Conservation (phyloP, 371 early-diverging fungal genomes). For the Syncephalis plumigaleata region DNA sequence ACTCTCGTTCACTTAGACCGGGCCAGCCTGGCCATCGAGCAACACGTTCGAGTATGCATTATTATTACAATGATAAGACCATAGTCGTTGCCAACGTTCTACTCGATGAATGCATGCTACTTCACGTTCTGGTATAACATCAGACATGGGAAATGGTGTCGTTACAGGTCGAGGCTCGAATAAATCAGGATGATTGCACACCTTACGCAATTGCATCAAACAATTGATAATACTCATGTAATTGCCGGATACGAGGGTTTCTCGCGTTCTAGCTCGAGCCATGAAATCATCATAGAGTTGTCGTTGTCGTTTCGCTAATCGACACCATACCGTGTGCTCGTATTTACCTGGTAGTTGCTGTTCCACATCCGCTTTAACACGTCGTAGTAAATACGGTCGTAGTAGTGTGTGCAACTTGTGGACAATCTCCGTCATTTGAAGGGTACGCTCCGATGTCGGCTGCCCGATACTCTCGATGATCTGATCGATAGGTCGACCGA, state of each 20-base stretch:
- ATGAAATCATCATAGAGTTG: constrained; percentile 77
- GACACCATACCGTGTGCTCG: constrained; percentile 64
- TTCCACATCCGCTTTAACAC: constrained; percentile 73
- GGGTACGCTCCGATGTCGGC: constrained; percentile 19
- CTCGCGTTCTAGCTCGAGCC: constrained; percentile 61
- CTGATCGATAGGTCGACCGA: constrained; percentile 63
- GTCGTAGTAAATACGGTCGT: constrained; percentile 76
- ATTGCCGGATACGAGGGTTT: constrained; percentile 52
- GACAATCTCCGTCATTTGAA: constrained; percentile 30
- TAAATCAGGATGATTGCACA: constrained; percentile 92
- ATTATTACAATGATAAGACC: neutral
- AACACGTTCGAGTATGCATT: constrained; percentile 1
- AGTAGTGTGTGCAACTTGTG: constrained; percentile 43
- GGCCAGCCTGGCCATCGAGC: neutral
- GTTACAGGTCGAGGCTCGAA: constrained; percentile 63
- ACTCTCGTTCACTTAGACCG: constrained; percentile 6
- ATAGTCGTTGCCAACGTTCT: too few relatives aligned
- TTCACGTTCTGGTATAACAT: neutral
- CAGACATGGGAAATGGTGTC: constrained; percentile 54
- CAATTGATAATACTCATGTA: constrained; percentile 76
- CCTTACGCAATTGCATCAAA: constrained; percentile 91
- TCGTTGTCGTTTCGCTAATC: constrained; percentile 64
- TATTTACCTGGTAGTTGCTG: constrained; percentile 69
- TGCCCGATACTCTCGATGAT: constrained; percentile 40
- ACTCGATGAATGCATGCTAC: too few relatives aligned